Conservation (phyloP, 140 eudicot species). For the Anethum foeniculum region DNA sequence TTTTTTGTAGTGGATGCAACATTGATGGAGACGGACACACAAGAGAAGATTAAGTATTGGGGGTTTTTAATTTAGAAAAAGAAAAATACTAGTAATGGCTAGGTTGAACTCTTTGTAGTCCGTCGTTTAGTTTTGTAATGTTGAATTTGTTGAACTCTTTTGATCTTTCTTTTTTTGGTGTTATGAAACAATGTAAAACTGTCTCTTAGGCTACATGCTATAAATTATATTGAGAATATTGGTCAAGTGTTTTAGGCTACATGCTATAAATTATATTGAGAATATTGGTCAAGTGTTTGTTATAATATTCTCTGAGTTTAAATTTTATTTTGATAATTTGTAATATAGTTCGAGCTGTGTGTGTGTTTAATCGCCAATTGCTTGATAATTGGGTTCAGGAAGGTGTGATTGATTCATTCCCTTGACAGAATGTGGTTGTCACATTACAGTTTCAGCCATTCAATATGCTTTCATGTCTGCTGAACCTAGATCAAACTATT, state of each 20-base stretch:
- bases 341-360: not conserved
- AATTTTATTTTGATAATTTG: not conserved
- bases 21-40: conserved; percentile 10
- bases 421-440: not conserved
- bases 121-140: not conserved
- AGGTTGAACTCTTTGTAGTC: not conserved
- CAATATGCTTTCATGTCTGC: not conserved
- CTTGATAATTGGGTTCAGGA: not conserved
- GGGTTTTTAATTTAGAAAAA: conserved; percentile 11
- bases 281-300: not conserved
- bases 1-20: not conserved
- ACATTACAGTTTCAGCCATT: not conserved
- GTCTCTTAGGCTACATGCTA: not conserved
- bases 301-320: not conserved
- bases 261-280: not conserved
- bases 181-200: not conserved
- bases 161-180: not conserved
- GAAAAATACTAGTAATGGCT: too few species aligned
- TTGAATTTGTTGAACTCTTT: not conserved
- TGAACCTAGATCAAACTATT: not conserved
- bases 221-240: not conserved
- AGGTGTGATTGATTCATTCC: not conserved
- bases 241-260: not conserved
- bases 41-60: conserved; percentile 12
- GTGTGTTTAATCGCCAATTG: not conserved